Base-by-base conservation (phyloP, 345 rosid genomes). In the Melastoma malabathricum region DNA sequence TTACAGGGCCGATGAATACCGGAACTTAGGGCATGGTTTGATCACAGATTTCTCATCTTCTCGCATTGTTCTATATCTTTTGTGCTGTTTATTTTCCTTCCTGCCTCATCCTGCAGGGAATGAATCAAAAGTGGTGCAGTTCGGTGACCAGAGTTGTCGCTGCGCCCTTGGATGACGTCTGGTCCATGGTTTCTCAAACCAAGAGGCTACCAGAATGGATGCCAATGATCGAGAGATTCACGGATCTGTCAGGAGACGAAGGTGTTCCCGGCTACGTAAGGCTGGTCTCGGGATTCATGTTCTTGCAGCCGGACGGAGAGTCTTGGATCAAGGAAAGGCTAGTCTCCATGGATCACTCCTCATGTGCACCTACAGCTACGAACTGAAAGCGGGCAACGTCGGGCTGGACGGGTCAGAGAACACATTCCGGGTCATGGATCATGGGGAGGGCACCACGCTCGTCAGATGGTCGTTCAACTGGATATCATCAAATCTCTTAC, bases 241-340 rank as follows among this genome's bases (percentile, higher is more conserved):
- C 72, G 0, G 73, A 68, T 44, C 55, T 78, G 18, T 61, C 48
- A 0, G 77, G 81, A 48, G 54, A 70, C 4, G 81, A 70, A 53
- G 82, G 85, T 10, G n/a, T 55, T 43, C 64, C 71, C 0, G 81
- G 79, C 16, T 78, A 74, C 34, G 57, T 64, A 13, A 55, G 79
- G 39, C 59, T 76, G 3, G 74, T 70, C 31, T 76, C 79, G 0
- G 77, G 84, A 18, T 82, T 76, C 75, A 76, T 74, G 82, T 74
- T 74, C 62, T 77, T 79, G 51, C 81, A 68, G 53, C 55, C 66
- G 7, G 74, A 76, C 16, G 75, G 79, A 38, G 74, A 74, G 48
- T 78, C 83, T 10, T 70, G 85, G 83, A 76, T 76, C 60, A 76
- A 74, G 56, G 81, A 76, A 65, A 76, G 64, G 60, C 56, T 76